Conservation (phyloP, 2,329 filamentous ascomycete species). For the Diaporthe helianthi region DNA sequence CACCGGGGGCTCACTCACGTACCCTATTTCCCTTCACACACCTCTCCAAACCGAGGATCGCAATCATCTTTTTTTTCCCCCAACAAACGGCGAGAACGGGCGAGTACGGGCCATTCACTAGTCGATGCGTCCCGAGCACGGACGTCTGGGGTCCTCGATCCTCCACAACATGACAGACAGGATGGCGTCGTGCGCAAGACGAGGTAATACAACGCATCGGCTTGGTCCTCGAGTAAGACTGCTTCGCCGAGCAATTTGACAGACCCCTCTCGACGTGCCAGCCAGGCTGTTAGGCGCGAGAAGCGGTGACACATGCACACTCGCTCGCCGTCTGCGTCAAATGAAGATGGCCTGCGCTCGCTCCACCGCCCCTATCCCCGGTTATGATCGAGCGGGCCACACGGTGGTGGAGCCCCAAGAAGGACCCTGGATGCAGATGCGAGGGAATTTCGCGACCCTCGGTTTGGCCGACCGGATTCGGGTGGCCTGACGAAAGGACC, state of each 20-base stretch:
- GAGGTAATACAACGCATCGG: background rate
- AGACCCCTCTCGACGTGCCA: background rate
- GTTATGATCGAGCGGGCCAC: background rate
- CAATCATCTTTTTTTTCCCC: background rate
- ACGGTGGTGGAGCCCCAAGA: constrained; percentile 5
- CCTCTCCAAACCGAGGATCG: background rate
- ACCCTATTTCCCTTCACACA: background rate
- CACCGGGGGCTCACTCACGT: background rate
- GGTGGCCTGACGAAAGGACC: background rate
- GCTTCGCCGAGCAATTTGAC: background rate
- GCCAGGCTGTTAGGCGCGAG: background rate
- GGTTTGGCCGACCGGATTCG: constrained; percentile 4
- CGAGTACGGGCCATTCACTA: background rate
- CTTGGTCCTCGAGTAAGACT: background rate
- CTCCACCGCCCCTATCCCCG: constrained; percentile 6
- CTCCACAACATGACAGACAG: background rate
- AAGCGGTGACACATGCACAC: too few species aligned
- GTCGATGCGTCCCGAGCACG: background rate
- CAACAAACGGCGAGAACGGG: too few species aligned
- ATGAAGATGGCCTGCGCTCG: constrained; percentile 5
- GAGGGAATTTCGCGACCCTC: constrained; percentile 13
- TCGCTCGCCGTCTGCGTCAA: background rate
- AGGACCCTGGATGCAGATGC: constrained; percentile 20
- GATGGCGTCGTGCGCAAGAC: background rate
- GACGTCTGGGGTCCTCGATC: background rate